A percentile compares a stretch with the other conserved stretches of the same genome.
phyloP scores from a whole-genome alignment of 2,329 filamentous ascomycete genomes.

The Knoxdaviesia capensis region DNA sequence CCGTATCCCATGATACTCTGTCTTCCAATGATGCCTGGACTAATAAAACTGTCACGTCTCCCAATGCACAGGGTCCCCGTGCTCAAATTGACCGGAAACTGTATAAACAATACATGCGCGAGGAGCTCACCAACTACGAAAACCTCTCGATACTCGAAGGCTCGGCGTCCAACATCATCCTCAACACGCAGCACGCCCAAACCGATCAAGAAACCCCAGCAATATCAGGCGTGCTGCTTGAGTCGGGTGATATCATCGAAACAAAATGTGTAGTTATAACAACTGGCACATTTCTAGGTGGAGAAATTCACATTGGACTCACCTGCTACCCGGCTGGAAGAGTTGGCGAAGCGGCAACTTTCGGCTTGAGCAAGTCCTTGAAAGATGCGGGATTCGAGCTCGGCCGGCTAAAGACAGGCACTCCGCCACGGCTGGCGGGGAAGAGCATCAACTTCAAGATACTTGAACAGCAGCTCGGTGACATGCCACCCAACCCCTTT shows the following conservation, averaged over 20 bases:
- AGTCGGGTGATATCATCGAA: constrained; percentile 67
- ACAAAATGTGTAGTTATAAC: constrained; percentile 79
- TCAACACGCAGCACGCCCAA: constrained; percentile 26
- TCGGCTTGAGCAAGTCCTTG: constrained; percentile 79
- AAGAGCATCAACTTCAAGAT: constrained; percentile 61
- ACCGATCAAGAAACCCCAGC: constrained; percentile 20
- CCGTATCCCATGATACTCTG: background rate
- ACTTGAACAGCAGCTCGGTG: constrained; percentile 57
- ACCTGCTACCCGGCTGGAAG: constrained; percentile 70
- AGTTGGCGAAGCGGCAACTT: constrained; percentile 85
- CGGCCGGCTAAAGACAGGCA: constrained; percentile 86
- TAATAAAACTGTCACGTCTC: background rate
- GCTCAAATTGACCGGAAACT: constrained; percentile 86
- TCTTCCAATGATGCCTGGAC: background rate
- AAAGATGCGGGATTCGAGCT: constrained; percentile 74
- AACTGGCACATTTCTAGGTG: constrained; percentile 85
- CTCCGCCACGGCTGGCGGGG: constrained; percentile 68
- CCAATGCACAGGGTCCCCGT: constrained; percentile 43
- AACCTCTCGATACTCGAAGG: constrained; percentile 67
- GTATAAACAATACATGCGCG: constrained; percentile 79
- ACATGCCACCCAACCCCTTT: constrained; percentile 74
- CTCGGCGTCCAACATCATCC: constrained; percentile 79
- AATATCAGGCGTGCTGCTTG: constrained; percentile 70
- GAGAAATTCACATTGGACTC: constrained; percentile 89
- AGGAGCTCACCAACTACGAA: constrained; percentile 59